phyloP scores from a whole-genome alignment of 208 protist species.

The Herpetomonas samuelpessoai region DNA sequence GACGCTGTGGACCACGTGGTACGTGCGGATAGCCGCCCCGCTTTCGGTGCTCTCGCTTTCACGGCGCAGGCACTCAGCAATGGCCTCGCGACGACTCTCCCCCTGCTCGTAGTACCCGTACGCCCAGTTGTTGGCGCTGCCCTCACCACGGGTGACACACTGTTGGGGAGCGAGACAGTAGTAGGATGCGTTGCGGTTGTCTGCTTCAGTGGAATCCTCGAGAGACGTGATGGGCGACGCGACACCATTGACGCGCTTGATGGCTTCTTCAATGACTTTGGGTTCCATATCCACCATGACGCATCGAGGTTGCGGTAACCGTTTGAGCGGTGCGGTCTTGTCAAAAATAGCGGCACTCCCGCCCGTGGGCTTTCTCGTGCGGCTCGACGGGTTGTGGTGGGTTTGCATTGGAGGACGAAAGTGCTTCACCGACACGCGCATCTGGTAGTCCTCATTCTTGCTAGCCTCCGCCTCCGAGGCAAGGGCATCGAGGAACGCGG shows the following conservation, averaged over 20 bases:
- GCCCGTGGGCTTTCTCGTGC: background rate
- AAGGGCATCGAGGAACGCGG: conserved; percentile 62
- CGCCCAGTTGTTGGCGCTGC: conserved; percentile 92
- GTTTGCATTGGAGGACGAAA: conserved; percentile 38
- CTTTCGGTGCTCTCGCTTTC: conserved; percentile 70
- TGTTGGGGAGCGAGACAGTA: conserved; percentile 54
- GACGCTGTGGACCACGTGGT: conserved; percentile 83
- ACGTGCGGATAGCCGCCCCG: conserved; percentile 34
- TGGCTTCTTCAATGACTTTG: conserved; percentile 62
- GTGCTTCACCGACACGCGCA: conserved; percentile 50
- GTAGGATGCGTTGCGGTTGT: conserved; percentile 6
- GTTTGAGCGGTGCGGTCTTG: background rate
- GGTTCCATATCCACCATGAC: conserved; percentile 92
- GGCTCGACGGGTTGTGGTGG: background rate
- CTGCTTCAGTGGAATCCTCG: background rate
- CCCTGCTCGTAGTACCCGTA: conserved; percentile 81
- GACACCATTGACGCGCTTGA: conserved; percentile 18
- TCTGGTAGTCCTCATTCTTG: conserved; percentile 44
- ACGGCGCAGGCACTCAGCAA: conserved; percentile 66
- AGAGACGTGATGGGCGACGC: background rate
- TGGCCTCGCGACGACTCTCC: conserved; percentile 39
- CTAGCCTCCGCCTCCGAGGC: conserved; percentile 48
- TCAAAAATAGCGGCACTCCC: background rate
- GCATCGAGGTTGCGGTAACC: conserved; percentile 57
- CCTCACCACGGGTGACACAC: conserved; percentile 67